Evolutionary conservation across 306 rosid genomes (phyloP), one percentile per base, ranked within the genome.

Genomic region (Fragaria nilgerrensis): DNA sequence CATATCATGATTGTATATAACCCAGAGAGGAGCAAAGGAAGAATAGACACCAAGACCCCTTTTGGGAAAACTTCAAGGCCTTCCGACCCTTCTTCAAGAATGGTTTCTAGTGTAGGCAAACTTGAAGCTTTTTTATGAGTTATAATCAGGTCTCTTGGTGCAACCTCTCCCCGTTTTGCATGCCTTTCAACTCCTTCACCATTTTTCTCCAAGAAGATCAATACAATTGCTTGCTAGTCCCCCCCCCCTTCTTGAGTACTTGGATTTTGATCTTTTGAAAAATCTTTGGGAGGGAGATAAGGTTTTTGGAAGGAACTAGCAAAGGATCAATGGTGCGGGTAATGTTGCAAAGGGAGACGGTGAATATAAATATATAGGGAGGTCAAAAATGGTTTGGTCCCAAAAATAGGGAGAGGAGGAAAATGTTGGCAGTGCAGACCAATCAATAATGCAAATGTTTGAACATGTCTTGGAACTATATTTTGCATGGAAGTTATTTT

Each of bases 51-150:
- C 74, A 66, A 45, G 53, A 58, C 25, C 27, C 80, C 73, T 61
- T 83, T 77, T 43, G 72, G 66, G 45, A 53, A 22, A 67, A 53
- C 73, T 59, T 73, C 79, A 37, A 41, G 47, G 8, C 19, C 39
- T 52, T 76, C 78, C 0, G 77, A 70, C 3, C 83, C 88, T 81
- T 93, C 98, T 78, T 93, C 98, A 17, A 77, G 56, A 68, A 93
- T 93, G 4, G 95, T 82, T 47, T 88, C 98, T 75, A 93, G 79
- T 53, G 74, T 88, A 9, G 92, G 82, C 36, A 48, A 70, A 29
- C 49, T 52, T 0, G 55, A 78, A 50, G 75, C 74, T 59, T 53
- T 89, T 50, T 77, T 44, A 23, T 59, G 87, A 14, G 82, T 76
- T 76, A 80, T 66, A 56, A 85, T 56, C 6, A 82, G 74, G 39